Percentiles rank a stretch among this genome's conserved stretches.
Conservation (phyloP, 2,329 filamentous ascomycete genomes). For the Fusarium virguliforme region DNA sequence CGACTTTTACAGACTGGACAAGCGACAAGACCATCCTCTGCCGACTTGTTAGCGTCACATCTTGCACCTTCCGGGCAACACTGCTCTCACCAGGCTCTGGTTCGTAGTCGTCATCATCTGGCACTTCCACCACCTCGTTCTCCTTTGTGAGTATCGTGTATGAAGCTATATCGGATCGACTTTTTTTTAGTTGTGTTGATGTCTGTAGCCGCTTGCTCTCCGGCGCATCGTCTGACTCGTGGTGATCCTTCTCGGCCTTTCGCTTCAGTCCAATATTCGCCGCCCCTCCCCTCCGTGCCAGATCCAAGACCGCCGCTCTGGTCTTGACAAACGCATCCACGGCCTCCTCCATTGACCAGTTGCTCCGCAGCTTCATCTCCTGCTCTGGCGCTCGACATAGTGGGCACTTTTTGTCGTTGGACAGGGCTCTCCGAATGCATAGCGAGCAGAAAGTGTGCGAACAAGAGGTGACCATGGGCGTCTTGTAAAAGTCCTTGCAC, state of each 20-base stretch:
- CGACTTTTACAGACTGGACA: slow-evolving; percentile 86
- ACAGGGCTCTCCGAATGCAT: slow-evolving; percentile 90
- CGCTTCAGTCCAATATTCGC: slow-evolving; percentile 64
- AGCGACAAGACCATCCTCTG: slow-evolving; percentile 82
- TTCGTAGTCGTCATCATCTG: slow-evolving; percentile 53
- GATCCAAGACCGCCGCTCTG: slow-evolving; percentile 73
- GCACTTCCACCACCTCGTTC: slow-evolving; percentile 46
- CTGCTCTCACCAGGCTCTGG: slow-evolving; percentile 49
- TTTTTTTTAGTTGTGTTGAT: slow-evolving; percentile 66
- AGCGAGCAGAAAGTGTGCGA: slow-evolving; percentile 97
- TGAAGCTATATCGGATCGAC: slow-evolving; percentile 56
- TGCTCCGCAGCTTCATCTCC: slow-evolving; percentile 86
- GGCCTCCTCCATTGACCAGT: slow-evolving; percentile 88
- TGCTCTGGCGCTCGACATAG: slow-evolving; percentile 85
- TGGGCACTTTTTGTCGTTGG: slow-evolving; percentile 88
- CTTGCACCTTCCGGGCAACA: neutral
- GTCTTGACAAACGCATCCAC: slow-evolving; percentile 83
- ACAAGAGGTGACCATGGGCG: slow-evolving; percentile 95
- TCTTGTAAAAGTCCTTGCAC: slow-evolving; percentile 97
- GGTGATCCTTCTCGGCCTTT: slow-evolving; percentile 60
- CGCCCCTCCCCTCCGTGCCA: slow-evolving; percentile 67
- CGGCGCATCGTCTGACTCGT: slow-evolving; percentile 49
- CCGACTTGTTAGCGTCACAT: slow-evolving; percentile 29
- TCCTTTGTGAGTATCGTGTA: slow-evolving; percentile 38
- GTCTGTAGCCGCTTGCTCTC: slow-evolving; percentile 68